Base-by-base conservation (phyloP, 257 asterid genomes). In the Rhazya stricta region DNA sequence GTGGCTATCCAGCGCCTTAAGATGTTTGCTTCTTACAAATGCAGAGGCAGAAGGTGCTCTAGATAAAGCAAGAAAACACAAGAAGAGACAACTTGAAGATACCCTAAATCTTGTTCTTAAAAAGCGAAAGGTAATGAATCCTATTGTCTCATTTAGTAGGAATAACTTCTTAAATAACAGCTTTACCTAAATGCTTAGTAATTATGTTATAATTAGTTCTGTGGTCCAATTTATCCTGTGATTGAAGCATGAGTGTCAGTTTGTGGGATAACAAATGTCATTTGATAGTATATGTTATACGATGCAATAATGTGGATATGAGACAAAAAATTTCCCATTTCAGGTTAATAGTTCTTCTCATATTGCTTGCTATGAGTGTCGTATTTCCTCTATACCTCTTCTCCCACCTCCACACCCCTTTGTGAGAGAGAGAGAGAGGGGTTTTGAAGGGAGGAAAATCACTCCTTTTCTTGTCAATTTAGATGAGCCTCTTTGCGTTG, bases 11-110 rank as follows among this genome's bases (percentile, higher is more conserved):
- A 27, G 62, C 21, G 69, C 74, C 48, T 50, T 79, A 30, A 53
- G 69, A 34, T 36, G 9, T 30, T 74, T 61, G 8, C 5, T 39
- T 32, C 67, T 60, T 30, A 76, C 71, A 54, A 65, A 66, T 83
- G 81, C 94, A 94, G 99, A 95, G 89, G 98, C 99, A 72, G 99
- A 95, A 82, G 99, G 99, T 82, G 97, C 99, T 65, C 80, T 95
- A 76, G 99, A 95, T 86, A 95, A 95, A 89, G 99, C 99, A 41
- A 90, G 99, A 82, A 95, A 92, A 71, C 99, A 95, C 89, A 95
- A 92, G 84, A 95, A 95, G 87, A 85, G 99, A 76, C 99, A 95
- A 79, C 96, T 95, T 74, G 99, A 95, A 83, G 99, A 95, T 78
- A 95, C 99, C 43, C 88, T 95, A 58, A 89, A 92, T 85, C 96